Percentiles rank a stretch among this genome's conserved stretches.
phyloP scores from a whole-genome alignment of 2,329 filamentous ascomycete species.

The Nothophoma quercina region DNA sequence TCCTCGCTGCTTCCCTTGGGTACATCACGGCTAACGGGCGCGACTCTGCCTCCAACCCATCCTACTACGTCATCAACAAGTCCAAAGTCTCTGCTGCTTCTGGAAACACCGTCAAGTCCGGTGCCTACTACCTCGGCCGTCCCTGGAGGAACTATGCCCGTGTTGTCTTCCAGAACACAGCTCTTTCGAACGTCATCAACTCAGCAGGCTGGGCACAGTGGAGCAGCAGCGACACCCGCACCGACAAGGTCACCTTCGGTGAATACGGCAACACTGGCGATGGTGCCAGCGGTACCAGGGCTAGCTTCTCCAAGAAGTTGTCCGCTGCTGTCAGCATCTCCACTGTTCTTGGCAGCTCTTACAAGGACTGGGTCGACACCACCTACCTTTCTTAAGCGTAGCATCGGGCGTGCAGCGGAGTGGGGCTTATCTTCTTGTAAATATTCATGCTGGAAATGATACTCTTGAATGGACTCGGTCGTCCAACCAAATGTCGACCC shows the following conservation, averaged over 20 bases:
- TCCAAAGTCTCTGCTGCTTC: slow-evolving; percentile 55
- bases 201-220: slow-evolving; percentile 66
- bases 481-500: neutral
- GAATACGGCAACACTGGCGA: slow-evolving; percentile 68
- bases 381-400: slow-evolving; percentile 34
- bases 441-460: slow-evolving; percentile 12
- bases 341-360: slow-evolving; percentile 54
- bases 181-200: slow-evolving; percentile 65
- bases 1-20: slow-evolving; percentile 51
- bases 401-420: neutral
- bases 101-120: slow-evolving; percentile 48
- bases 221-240: slow-evolving; percentile 59
- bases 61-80: slow-evolving; percentile 65
- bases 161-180: slow-evolving; percentile 61
- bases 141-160: slow-evolving; percentile 61
- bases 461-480: slow-evolving; percentile 45
- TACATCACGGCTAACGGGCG: slow-evolving; percentile 51
- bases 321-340: slow-evolving; percentile 52
- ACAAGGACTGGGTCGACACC: slow-evolving; percentile 42
- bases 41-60: slow-evolving; percentile 42
- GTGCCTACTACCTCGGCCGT: slow-evolving; percentile 60
- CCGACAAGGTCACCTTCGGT: slow-evolving; percentile 62
- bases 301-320: slow-evolving; percentile 56
- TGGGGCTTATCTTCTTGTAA: slow-evolving; percentile 6
- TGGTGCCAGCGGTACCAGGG: slow-evolving; percentile 63